Base-by-base conservation (phyloP, 495 filamentous ascomycete genomes). In the Podospora australis region DNA sequence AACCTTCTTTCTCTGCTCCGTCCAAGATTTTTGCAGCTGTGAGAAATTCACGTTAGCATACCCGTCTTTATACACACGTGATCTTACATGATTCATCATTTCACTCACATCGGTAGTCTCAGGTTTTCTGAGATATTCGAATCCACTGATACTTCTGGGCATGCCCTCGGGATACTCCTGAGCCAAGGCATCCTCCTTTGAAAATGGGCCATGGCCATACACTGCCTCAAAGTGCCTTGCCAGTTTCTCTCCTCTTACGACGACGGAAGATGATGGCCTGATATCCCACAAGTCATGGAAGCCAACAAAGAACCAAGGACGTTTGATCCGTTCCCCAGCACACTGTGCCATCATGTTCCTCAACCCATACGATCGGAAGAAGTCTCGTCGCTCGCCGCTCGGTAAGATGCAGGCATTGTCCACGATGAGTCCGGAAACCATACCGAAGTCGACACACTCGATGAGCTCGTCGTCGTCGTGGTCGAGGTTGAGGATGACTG, bases 351-450 rank as follows among this genome's bases (percentile, higher is more conserved):
- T 71, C 1, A 71, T 66, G 6, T 68, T 43, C 36, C 68, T 69
- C 35, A 77, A 53, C 2, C 59, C 51, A 10, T 55, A 44, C 48
- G 73, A 64, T 19, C 70, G 64, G 50, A 78, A 78, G 45, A 75
- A 77, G 45, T 78, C 75, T 1, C 75, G 60, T 43, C 75, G 70
- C 32, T 70, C 54, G 10, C 75, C 75, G 14, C 66, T 46, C 1
- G 65, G 61, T 20, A 77, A 50, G 45, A 77, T 74, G 46, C 70
- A 76, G 10, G 71, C 72, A 50, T 78, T 77, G 13, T 67, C 61
- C 34, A 78, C 57, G 0, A 78, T 71, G 14, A 78, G 13, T 0
- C 75, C 75, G 3, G 29, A 44, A 3, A 59, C 19, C 0, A 45
- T n/a, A 0, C 30, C 36, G 6, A 63, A 35, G 32, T 60, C 46